Evolutionary conservation across 1,284 basidiomycete genomes (phyloP), one percentile per base, ranked within the genome.

Genomic region (Ustilago xerochloae): DNA sequence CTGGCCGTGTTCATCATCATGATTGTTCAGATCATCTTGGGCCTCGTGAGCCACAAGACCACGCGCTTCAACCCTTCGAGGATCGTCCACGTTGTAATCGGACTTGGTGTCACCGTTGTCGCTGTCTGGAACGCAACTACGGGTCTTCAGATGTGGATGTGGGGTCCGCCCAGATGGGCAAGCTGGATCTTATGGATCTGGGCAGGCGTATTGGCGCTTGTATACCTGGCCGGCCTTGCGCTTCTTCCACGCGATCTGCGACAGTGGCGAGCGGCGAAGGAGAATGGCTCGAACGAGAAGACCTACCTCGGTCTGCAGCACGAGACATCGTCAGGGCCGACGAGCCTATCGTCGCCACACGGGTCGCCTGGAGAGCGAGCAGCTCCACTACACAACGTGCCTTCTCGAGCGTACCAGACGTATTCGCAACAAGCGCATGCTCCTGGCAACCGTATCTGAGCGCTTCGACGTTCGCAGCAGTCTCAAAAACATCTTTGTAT

Each of bases 1-100:
- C 80, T 89, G 46, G 87, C 86, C 6, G 83, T 92, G 41, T 88
- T 91, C 64, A 86, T 87, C 43, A 84, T 92, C n/a, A 89, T 90
- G 77, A 39, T 89, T 52, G 56, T 87, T 12, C 91, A 92, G 82
- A 85, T 87, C 67, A 71, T 80, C 1, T 81, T 91, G 9, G 91
- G 91, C 4, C 86, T 87, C 4, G 70, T 89, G 61, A 88, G 90
- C 57, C 91, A 92, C 81, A 52, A 30, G 39, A 70, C 62, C 16
- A 63, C 63, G 57, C 66, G 72, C 43, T 75, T 70, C 63, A 55
- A 75, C 55, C 28, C 48, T 18, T 57, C 68, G 32, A 59, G 72
- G 33, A 64, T 67, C 33, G 54, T 75, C 13, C 79, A 81, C 41
- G 64, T 68, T 16, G 47, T 78, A 24, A 22, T 77, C 15, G 79